Evolutionary conservation across 2,329 filamentous ascomycete species (phyloP).

Genomic region (Diaporthe helianthi): DNA sequence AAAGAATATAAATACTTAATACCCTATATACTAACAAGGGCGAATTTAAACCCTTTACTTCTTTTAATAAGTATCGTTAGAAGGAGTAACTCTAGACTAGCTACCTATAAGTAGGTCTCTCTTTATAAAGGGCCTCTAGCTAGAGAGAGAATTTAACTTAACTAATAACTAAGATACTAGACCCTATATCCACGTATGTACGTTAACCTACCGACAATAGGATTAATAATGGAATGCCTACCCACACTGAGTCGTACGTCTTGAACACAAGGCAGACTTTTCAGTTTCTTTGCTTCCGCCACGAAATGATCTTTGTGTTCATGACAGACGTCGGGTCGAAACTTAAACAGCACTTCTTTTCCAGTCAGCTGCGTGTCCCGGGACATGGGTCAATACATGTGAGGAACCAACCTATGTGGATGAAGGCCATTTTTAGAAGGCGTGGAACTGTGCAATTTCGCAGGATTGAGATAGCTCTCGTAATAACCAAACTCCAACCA

Average conservation of each 20-base stretch:
- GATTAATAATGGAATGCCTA: constrained; percentile 59
- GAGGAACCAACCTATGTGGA: not conserved
- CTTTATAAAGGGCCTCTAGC: too few species aligned
- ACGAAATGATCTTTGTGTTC: constrained; percentile 54
- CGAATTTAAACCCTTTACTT: too few species aligned
- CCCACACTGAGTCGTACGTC: constrained; percentile 57
- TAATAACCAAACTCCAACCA: not conserved
- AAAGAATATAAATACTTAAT: too few species aligned
- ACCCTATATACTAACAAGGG: too few species aligned
- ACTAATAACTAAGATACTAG: too few species aligned
- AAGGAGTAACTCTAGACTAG: too few species aligned
- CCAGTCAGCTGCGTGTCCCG: not conserved
- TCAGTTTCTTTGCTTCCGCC: constrained; percentile 56
- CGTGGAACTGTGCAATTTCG: not conserved
- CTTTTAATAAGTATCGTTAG: too few species aligned
- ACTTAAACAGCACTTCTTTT: constrained; percentile 57
- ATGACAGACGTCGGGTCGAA: constrained; percentile 49
- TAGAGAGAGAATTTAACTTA: too few species aligned
- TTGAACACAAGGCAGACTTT: constrained; percentile 55
- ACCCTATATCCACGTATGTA: too few species aligned
- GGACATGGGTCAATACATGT: too few species aligned
- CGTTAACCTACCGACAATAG: too few species aligned
- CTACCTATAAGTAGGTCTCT: too few species aligned
- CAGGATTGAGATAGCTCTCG: not conserved
- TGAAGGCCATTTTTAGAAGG: not conserved